Conservation (phyloP, 192 early-diverging fungal species). For the Anaeromyces robustus region DNA sequence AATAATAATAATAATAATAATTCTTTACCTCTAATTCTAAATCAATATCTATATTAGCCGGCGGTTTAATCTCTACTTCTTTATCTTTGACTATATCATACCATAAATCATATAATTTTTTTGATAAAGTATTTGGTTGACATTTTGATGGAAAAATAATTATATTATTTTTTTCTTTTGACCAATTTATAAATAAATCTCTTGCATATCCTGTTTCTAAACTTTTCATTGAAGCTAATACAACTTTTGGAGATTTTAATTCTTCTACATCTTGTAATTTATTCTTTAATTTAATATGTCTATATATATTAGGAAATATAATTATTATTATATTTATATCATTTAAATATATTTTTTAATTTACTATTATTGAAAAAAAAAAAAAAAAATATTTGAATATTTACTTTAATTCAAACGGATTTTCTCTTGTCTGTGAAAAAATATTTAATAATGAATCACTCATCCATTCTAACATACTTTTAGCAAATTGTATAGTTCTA, state of each 20-base stretch:
- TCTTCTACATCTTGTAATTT: slow-evolving; percentile 49
- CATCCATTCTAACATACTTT: slow-evolving; percentile 94
- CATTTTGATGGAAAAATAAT: slow-evolving; percentile 69
- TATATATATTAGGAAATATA: background rate
- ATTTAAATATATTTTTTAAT: too few species aligned
- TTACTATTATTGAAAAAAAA: too few species aligned
- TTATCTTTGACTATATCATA: slow-evolving; percentile 6
- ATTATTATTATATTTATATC: too few species aligned
- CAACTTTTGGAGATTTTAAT: slow-evolving; percentile 59
- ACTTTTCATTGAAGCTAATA: slow-evolving; percentile 64
- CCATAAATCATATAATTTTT: slow-evolving; percentile 54
- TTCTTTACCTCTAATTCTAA: slow-evolving; percentile 11
- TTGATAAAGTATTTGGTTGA: slow-evolving; percentile 46
- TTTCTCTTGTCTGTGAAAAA: slow-evolving; percentile 54
- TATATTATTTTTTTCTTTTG: slow-evolving; percentile 26
- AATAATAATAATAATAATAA: slow-evolving; percentile 6
- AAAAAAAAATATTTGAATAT: slow-evolving; percentile 6
- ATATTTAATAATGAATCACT: slow-evolving; percentile 55
- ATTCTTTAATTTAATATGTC: slow-evolving; percentile 26
- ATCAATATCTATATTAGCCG: slow-evolving; percentile 1
- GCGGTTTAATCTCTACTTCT: slow-evolving; percentile 7
- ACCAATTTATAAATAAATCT: slow-evolving; percentile 66
- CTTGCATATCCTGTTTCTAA: slow-evolving; percentile 70
- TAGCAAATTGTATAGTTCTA: slow-evolving; percentile 66
- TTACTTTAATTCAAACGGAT: slow-evolving; percentile 82